Percentiles rank a stretch among this genome's conserved stretches.
Evolutionary conservation across 1,284 basidiomycete genomes (phyloP).

Genomic region (Ganoderma resinaceum): DNA sequence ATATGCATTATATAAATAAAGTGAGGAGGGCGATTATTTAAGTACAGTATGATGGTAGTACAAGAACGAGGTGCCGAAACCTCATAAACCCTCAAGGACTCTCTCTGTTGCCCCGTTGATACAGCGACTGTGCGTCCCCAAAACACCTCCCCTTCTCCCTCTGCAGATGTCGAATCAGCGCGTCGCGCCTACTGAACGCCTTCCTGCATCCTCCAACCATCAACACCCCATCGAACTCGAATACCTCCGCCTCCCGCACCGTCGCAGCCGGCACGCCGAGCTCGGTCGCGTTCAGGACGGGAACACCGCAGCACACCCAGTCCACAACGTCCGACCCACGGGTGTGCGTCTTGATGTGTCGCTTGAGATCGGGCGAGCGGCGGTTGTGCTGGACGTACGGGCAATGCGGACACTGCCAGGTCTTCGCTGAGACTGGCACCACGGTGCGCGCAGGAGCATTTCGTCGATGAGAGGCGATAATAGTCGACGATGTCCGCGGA

Average conservation of each 20-base stretch:
- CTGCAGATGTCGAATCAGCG: constrained; percentile 60
- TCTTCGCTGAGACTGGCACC: neutral
- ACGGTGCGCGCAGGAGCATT: neutral
- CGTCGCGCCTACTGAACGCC: constrained; percentile 63
- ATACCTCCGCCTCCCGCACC: constrained; percentile 39
- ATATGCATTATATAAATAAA: too few species aligned
- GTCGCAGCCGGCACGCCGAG: constrained; percentile 30
- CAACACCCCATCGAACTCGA: constrained; percentile 41
- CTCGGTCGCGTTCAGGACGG: constrained; percentile 41
- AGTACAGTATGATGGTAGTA: neutral
- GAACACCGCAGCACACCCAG: constrained; percentile 51
- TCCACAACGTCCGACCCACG: constrained; percentile 40
- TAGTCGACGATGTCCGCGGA: neutral
- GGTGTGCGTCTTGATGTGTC: constrained; percentile 59
- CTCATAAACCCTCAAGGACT: neutral
- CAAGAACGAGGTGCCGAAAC: neutral
- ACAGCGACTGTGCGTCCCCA: constrained; percentile 31
- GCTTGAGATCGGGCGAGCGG: constrained; percentile 58
- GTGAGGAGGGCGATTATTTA: neutral
- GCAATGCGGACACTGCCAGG: constrained; percentile 22
- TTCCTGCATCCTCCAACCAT: constrained; percentile 58
- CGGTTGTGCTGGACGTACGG: constrained; percentile 42
- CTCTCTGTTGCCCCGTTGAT: constrained; percentile 2
- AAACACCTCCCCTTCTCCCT: constrained; percentile 50
- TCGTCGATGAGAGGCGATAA: neutral